Percentiles rank a stretch among this genome's conserved stretches.
phyloP scores from a whole-genome alignment of 768 basidiomycete genomes.

The Phylloporus sp. region DNA sequence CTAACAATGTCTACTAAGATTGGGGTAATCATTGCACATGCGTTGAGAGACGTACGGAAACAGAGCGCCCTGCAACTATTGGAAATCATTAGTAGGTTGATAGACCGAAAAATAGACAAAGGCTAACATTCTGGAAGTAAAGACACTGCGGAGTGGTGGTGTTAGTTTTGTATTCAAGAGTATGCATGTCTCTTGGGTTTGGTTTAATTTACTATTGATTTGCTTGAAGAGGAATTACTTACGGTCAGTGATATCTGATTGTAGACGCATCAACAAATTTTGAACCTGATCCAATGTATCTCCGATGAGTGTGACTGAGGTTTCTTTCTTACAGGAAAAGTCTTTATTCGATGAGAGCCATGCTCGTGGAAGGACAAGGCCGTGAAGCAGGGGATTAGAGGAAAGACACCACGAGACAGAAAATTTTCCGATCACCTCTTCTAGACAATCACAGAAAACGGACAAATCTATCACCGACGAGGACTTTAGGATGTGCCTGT shows the following conservation, averaged over 20 bases:
- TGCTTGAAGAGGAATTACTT: neutral
- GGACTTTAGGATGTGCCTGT: slow-evolving; percentile 43
- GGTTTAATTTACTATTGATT: neutral
- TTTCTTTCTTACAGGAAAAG: slow-evolving; percentile 12
- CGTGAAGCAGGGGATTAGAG: slow-evolving; percentile 33
- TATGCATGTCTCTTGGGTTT: slow-evolving; percentile 4
- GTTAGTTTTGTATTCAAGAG: slow-evolving; percentile 13
- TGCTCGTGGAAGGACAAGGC: slow-evolving; percentile 49
- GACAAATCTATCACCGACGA: slow-evolving; percentile 40
- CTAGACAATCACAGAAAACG: slow-evolving; percentile 50
- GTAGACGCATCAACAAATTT: slow-evolving; percentile 29
- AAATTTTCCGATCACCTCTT: slow-evolving; percentile 42
- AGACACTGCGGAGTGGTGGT: slow-evolving; percentile 31
- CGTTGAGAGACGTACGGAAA: slow-evolving; percentile 40
- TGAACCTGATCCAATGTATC: slow-evolving; percentile 18
- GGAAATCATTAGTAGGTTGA: neutral
- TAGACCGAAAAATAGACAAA: neutral
- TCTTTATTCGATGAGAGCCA: slow-evolving; percentile 40
- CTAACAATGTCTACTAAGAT: neutral
- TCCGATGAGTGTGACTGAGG: slow-evolving; percentile 40
- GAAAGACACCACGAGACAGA: slow-evolving; percentile 34
- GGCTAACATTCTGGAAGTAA: slow-evolving; percentile 46
- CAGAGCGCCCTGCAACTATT: slow-evolving; percentile 47
- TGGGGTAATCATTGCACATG: neutral
- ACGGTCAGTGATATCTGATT: slow-evolving; percentile 28